Evolutionary conservation across 140 eudicot species (phyloP).

Genomic region (Ambrosia hybrid): DNA sequence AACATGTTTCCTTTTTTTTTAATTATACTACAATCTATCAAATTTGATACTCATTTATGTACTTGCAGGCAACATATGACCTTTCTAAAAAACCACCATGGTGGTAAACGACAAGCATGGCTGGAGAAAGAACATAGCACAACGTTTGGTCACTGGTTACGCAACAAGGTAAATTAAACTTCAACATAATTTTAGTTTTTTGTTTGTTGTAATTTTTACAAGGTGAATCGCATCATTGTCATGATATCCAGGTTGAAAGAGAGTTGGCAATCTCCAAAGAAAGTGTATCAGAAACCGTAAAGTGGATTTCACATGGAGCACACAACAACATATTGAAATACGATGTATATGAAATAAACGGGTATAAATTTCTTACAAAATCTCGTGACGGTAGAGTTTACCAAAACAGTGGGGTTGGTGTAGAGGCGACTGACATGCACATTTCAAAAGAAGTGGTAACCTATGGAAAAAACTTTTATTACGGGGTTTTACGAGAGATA

Average conservation of each 20-base stretch:
- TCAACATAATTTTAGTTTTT: neutral
- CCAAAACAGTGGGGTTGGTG: conserved; percentile 5
- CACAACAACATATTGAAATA: neutral
- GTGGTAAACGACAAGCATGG: neutral
- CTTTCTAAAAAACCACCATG: neutral
- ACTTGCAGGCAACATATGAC: neutral
- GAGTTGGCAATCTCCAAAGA: neutral
- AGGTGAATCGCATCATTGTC: neutral
- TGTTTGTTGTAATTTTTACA: no score
- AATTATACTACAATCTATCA: neutral
- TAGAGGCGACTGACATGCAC: neutral
- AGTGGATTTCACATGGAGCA: conserved; percentile 3
- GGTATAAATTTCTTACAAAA: conserved; percentile 1
- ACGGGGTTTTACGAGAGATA: conserved; percentile 2
- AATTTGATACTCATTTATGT: neutral
- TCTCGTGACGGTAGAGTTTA: neutral
- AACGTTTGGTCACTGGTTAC: neutral
- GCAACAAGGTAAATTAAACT: neutral
- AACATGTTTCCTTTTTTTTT: neutral
- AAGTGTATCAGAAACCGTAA: neutral
- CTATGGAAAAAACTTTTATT: neutral
- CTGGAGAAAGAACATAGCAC: neutral
- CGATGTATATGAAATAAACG: neutral
- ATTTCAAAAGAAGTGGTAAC: neutral
- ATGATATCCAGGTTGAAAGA: neutral